phyloP scores from a whole-genome alignment of 257 asterid species.

The Catharanthus roseus region DNA sequence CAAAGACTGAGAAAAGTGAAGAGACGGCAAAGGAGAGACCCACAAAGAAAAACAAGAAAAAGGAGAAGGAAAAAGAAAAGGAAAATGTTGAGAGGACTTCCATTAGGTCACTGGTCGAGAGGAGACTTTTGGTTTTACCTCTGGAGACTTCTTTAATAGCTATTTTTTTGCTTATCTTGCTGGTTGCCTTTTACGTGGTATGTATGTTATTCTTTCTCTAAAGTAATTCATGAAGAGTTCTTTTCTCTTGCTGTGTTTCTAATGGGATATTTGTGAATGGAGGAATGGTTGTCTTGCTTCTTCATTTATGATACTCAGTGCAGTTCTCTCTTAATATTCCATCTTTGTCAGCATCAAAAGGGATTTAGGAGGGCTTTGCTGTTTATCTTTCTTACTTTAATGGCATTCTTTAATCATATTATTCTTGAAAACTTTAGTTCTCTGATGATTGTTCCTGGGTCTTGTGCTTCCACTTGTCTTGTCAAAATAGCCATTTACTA shows the following conservation, averaged over 20 bases:
- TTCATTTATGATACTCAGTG: background rate
- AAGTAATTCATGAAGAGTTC: background rate
- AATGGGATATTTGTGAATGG: background rate
- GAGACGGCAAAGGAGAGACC: conserved; percentile 62
- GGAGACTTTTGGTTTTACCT: conserved; percentile 68
- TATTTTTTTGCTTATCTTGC: conserved; percentile 64
- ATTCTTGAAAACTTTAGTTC: background rate
- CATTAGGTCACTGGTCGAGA: conserved; percentile 18
- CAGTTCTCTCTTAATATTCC: background rate
- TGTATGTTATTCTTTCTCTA: conserved; percentile 14
- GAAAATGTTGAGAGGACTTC: conserved; percentile 26
- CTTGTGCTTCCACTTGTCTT: background rate
- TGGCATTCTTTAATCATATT: background rate
- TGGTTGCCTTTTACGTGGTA: conserved; percentile 97
- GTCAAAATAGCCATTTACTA: background rate
- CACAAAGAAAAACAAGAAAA: conserved; percentile 69
- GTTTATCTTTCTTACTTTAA: background rate
- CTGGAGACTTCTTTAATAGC: conserved; percentile 73
- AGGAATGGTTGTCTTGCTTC: background rate
- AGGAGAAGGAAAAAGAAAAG: conserved; percentile 59
- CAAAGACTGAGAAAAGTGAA: conserved; percentile 61
- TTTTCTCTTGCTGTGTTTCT: background rate
- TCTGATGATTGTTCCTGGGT: background rate
- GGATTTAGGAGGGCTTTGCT: background rate
- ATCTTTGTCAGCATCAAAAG: background rate